Evolutionary conservation across 2,329 filamentous ascomycete genomes (phyloP).

Genomic region (Sporothrix globosa): DNA sequence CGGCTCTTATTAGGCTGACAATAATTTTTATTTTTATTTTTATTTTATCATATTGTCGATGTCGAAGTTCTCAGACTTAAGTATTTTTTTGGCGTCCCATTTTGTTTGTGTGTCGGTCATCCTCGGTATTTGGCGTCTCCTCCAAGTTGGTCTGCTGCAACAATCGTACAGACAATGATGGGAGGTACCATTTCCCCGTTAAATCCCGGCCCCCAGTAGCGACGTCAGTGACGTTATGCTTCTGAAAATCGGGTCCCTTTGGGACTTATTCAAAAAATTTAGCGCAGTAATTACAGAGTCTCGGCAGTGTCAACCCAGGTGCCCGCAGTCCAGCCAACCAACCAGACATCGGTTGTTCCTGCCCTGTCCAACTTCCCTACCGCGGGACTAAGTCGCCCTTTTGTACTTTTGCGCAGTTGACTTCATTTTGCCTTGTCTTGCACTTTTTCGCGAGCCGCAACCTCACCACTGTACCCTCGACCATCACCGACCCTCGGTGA

Average conservation of each 20-base stretch:
- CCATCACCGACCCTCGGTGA: not conserved
- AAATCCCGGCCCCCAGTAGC: slow-evolving; percentile 26
- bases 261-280: too few relatives aligned
- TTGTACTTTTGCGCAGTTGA: not conserved
- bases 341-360: slow-evolving; percentile 8
- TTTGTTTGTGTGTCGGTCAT: not conserved
- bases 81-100: too few relatives aligned
- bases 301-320: not conserved
- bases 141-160: not conserved
- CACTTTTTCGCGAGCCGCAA: not conserved
- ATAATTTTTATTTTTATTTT: not conserved
- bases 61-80: too few relatives aligned
- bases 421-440: not conserved
- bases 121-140: slow-evolving; percentile 30
- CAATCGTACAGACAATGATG: not conserved
- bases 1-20: not conserved
- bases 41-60: not conserved
- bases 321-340: not conserved
- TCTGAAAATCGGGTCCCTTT: not conserved
- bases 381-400: slow-evolving; percentile 6
- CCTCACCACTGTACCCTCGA: not conserved
- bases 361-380: slow-evolving; percentile 6
- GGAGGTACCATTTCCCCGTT: slow-evolving; percentile 25
- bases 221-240: slow-evolving; percentile 21
- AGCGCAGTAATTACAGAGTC: slow-evolving; percentile 1